phyloP scores from a whole-genome alignment of 768 basidiomycete genomes.

The Mycena indigotica region DNA sequence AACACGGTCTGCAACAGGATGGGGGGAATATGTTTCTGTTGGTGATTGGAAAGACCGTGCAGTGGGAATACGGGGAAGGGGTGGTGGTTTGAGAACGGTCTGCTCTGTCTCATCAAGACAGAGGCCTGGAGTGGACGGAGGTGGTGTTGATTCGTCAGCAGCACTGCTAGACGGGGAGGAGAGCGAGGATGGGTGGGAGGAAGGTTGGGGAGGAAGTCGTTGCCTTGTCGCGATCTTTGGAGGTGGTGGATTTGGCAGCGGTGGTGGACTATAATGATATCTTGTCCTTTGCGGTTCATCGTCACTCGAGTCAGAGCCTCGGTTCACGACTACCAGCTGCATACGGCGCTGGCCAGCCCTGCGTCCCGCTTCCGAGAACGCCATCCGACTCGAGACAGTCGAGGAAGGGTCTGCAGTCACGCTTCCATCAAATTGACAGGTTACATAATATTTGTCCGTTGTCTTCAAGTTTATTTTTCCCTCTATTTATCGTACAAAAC shows the following conservation, averaged over 20 bases:
- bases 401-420: background rate
- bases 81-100: background rate
- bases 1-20: slow-evolving; percentile 38
- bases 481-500: background rate
- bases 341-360: background rate
- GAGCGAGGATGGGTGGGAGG: slow-evolving; percentile 22
- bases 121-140: slow-evolving; percentile 20
- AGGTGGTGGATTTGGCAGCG: background rate
- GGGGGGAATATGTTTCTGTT: background rate
- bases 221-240: background rate
- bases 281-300: background rate
- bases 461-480: no score
- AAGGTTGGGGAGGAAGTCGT: background rate
- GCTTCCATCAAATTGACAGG: no score
- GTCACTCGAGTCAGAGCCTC: background rate
- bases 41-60: slow-evolving; percentile 24
- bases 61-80: background rate
- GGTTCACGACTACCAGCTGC: background rate
- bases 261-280: background rate
- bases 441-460: no score
- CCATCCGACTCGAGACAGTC: background rate
- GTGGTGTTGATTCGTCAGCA: slow-evolving; percentile 16
- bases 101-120: background rate
- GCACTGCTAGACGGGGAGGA: slow-evolving; percentile 21
- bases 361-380: background rate